Conservation (phyloP, 2,329 filamentous ascomycete species). For the Endothia cerciana region DNA sequence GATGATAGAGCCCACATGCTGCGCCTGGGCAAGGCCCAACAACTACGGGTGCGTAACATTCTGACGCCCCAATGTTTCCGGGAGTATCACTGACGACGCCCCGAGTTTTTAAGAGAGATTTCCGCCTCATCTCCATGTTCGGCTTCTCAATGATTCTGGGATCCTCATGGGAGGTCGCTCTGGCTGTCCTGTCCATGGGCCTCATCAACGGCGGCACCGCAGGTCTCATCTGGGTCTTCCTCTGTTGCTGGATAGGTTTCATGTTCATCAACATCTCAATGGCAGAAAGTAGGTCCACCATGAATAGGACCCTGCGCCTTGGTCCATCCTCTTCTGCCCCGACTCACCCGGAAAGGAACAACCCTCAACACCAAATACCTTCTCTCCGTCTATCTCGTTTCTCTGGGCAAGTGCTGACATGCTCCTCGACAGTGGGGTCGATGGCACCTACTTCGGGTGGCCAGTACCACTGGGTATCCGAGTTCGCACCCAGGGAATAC, state of each 20-base stretch:
- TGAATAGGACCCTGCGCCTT: conserved; percentile 35
- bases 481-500: conserved; percentile 51
- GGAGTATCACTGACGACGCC: not conserved
- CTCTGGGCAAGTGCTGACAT: not conserved
- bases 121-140: conserved; percentile 50
- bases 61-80: not conserved
- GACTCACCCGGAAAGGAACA: not conserved
- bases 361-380: not conserved
- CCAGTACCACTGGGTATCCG: conserved; percentile 62
- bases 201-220: conserved; percentile 49
- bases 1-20: conserved; percentile 49
- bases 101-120: conserved; percentile 41
- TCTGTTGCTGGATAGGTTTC: conserved; percentile 45
- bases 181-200: conserved; percentile 33
- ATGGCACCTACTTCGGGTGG: conserved; percentile 57
- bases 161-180: conserved; percentile 49
- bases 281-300: conserved; percentile 52
- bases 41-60: conserved; percentile 43
- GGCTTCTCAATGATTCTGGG: conserved; percentile 52
- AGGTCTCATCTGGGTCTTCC: conserved; percentile 48
- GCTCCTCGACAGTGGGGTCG: conserved; percentile 9
- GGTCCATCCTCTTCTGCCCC: conserved; percentile 16
- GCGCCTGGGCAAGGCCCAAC: conserved; percentile 54
- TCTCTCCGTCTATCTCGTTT: not conserved
- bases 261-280: conserved; percentile 46